These are phyloP conservation scores for Nakaseomyces delphensis DNA, from an alignment of 1,139 yeast genomes.

Conservation along the genomic window DNA sequence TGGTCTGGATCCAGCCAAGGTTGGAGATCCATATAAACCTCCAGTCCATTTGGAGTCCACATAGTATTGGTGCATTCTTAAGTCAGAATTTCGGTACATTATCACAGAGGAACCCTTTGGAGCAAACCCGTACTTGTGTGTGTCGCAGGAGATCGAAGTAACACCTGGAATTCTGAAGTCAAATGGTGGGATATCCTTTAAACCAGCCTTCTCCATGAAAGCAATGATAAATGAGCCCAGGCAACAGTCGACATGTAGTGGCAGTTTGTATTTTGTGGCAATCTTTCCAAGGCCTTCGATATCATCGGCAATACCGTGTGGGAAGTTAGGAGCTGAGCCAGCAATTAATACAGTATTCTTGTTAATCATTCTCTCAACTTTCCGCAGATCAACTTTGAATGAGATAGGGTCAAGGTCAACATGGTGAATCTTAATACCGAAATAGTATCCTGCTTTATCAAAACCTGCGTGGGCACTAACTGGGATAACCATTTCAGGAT, in stretches of 20 bases:
- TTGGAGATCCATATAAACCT: slow-evolving; percentile 93
- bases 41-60: slow-evolving; percentile 84
- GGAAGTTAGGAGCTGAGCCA: slow-evolving; percentile 95
- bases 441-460: slow-evolving; percentile 87
- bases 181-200: slow-evolving; percentile 54
- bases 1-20: slow-evolving; percentile 93
- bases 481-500: slow-evolving; percentile 88
- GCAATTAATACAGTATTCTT: slow-evolving; percentile 71
- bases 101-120: slow-evolving; percentile 93
- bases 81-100: slow-evolving; percentile 64
- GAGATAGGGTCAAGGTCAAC: slow-evolving; percentile 67
- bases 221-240: slow-evolving; percentile 87
- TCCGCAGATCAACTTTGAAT: slow-evolving; percentile 55
- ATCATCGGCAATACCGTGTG: slow-evolving; percentile 92
- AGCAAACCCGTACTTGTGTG: slow-evolving; percentile 96
- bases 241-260: slow-evolving; percentile 93
- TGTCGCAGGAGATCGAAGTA: slow-evolving; percentile 95
- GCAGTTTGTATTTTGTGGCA: slow-evolving; percentile 57
- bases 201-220: slow-evolving; percentile 59
- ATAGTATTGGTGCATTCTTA: slow-evolving; percentile 78
- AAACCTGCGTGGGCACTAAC: slow-evolving; percentile 90
- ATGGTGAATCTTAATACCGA: slow-evolving; percentile 75
- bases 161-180: slow-evolving; percentile 90
- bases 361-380: slow-evolving; percentile 59
- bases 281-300: slow-evolving; percentile 62